Evolutionary conservation across 352 stramenopile species (phyloP).

Genomic region (Chrysophaeum taylorii): DNA sequence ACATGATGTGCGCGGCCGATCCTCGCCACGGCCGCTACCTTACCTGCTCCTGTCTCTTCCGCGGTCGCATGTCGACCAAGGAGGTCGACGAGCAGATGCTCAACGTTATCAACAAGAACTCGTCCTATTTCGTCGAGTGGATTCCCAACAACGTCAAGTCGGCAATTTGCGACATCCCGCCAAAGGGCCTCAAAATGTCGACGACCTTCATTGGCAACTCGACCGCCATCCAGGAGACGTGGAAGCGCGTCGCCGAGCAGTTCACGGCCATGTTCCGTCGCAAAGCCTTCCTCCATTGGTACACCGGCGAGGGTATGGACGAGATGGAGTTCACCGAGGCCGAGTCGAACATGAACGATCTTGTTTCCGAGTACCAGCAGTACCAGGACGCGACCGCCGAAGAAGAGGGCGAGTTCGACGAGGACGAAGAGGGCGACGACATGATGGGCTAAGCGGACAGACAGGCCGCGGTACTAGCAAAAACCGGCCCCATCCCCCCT

Average conservation of each 20-base stretch:
- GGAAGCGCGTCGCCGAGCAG: conserved; percentile 98
- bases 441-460: conserved; percentile 10
- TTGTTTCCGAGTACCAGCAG: conserved; percentile 99
- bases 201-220: conserved; percentile 98
- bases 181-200: conserved; percentile 93
- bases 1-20: conserved; percentile 99
- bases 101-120: conserved; percentile 99
- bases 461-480: too few relatives aligned
- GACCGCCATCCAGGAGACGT: conserved; percentile 98
- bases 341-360: conserved; percentile 99
- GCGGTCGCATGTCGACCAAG: conserved; percentile 97
- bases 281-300: conserved; percentile 99
- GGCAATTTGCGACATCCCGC: conserved; percentile 97
- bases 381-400: conserved; percentile 99
- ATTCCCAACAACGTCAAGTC: conserved; percentile 99
- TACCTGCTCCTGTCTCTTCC: conserved; percentile 98
- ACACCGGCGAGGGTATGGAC: conserved; percentile 99
- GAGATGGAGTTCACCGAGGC: conserved; percentile 99
- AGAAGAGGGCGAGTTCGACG: conserved; percentile 91
- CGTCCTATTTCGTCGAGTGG: conserved; percentile 99
- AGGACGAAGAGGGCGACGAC: conserved; percentile 78
- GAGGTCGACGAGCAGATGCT: conserved; percentile 97
- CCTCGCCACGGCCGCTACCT: conserved; percentile 97
- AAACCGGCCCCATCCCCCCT: too few relatives aligned
- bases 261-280: conserved; percentile 99